Evolutionary conservation across 139 green algal species (phyloP), one percentile per base, ranked within the genome.

Genomic region (Tetraselmis striata): DNA sequence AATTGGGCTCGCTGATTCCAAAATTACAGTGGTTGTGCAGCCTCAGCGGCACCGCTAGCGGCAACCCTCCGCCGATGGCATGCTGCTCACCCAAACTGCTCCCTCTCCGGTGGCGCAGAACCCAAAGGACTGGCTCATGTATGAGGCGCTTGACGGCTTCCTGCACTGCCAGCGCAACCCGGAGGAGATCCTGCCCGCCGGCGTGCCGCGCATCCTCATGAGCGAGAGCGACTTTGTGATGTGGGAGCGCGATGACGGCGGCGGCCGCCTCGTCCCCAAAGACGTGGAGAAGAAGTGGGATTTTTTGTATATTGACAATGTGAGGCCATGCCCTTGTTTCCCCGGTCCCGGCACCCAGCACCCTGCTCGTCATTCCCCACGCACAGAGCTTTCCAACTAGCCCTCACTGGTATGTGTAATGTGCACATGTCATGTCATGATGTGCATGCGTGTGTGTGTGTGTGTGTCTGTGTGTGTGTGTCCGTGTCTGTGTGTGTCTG

Each of bases 221-320:
- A 32, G 23, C 31, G 77, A 81, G 31, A 59, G 27, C 23, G 77
- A 81, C 31, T 81, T 81, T 30, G 31, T 75, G 31, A 2, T 30
- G 2, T 80, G 28, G 28, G 28, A 80, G 75, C n/a, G 23, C 75
- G 2, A 32, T 26, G 5, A 45, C 5, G 28, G 28, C 2, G 84
- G 80, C 5, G 84, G 77, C 0, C 78, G 59, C n/a, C 28, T 87
- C 0, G 25, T 76, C 1, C 80, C 84, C 1, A 79, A 29, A 59
- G 80, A 80, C 2, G 45, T 82, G 2, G 30, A 74, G 26, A 84
- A 85, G 81, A 23, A 82, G 75, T 85, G 81, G 31, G 81, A 87
- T 75, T 23, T 85, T 23, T 26, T 80, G n/a, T 85, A 87, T 81
- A 78, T 80, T 78, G 81, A 85, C 75, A 67, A 67, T 67, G 45